Evolutionary conservation across 495 filamentous ascomycete species (phyloP).

Genomic region (Aspergillus bertholletiae): DNA sequence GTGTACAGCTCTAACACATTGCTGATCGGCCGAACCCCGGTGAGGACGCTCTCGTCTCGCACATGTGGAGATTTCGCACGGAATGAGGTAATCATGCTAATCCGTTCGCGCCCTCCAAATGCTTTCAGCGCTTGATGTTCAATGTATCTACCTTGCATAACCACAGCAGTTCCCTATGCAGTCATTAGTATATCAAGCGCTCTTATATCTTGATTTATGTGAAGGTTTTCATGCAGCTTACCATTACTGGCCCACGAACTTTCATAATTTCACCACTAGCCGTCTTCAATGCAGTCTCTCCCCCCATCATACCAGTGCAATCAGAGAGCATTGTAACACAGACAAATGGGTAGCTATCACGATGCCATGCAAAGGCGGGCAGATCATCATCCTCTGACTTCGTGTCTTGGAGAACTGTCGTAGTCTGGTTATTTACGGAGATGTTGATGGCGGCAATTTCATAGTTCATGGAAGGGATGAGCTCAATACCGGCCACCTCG

Average conservation of each 20-base stretch:
- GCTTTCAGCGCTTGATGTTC: slow-evolving; percentile 65
- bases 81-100: slow-evolving; percentile 72
- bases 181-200: too few relatives aligned
- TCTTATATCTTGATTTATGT: too few relatives aligned
- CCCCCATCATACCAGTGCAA: slow-evolving; percentile 65
- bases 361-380: slow-evolving; percentile 67
- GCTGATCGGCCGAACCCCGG: slow-evolving; percentile 59
- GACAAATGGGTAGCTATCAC: slow-evolving; percentile 74
- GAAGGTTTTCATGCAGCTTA: too few relatives aligned
- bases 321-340: slow-evolving; percentile 77
- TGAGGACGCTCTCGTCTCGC: slow-evolving; percentile 61
- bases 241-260: slow-evolving; percentile 64
- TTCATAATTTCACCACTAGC: slow-evolving; percentile 60
- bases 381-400: slow-evolving; percentile 29
- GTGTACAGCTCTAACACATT: slow-evolving; percentile 63
- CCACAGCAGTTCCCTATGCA: slow-evolving; percentile 63
- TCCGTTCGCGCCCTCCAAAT: slow-evolving; percentile 60
- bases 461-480: slow-evolving; percentile 63
- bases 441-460: slow-evolving; percentile 74
- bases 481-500: slow-evolving; percentile 64
- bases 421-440: too few relatives aligned
- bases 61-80: slow-evolving; percentile 53
- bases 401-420: too few relatives aligned
- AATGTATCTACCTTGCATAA: slow-evolving; percentile 71
- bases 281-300: slow-evolving; percentile 64